Evolutionary conservation across 139 green algal species (phyloP).

Genomic region (Zygnema cylindricum): DNA sequence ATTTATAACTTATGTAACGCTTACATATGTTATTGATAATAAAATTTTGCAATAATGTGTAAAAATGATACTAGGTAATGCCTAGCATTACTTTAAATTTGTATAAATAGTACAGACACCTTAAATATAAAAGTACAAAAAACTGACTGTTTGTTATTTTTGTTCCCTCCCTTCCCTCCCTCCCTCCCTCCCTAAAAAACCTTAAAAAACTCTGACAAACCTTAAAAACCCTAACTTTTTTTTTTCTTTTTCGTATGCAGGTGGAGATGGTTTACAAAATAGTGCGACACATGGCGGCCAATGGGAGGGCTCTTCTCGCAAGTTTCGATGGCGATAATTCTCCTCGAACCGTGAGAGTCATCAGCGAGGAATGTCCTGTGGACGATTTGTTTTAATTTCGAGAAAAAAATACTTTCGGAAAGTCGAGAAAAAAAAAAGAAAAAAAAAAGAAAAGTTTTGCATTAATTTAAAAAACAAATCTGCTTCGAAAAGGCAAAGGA

Average conservation of each 20-base stretch:
- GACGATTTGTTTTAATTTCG: slow-evolving; percentile 17
- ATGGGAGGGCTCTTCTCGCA: neutral
- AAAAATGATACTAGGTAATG: neutral
- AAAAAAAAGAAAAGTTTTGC: too few relatives aligned
- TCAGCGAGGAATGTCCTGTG: slow-evolving; percentile 22
- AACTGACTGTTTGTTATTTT: too few relatives aligned
- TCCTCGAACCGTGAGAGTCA: neutral
- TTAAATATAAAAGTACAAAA: too few relatives aligned
- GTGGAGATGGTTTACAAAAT: slow-evolving; percentile 46
- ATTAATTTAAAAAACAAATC: too few relatives aligned
- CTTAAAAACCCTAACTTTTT: neutral
- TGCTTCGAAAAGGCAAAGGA: too few relatives aligned
- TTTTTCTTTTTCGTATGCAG: slow-evolving; percentile 33
- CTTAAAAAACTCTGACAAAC: too few relatives aligned
- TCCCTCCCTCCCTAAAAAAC: too few relatives aligned
- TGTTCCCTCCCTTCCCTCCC: neutral
- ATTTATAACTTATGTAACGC: too few relatives aligned
- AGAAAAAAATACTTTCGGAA: too few relatives aligned
- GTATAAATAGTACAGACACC: neutral
- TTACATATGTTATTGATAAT: too few relatives aligned
- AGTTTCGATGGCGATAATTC: neutral
- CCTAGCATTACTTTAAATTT: neutral
- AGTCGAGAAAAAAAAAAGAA: too few relatives aligned
- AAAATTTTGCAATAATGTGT: too few relatives aligned
- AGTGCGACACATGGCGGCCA: slow-evolving; percentile 47